Evolutionary conservation across 495 filamentous ascomycete genomes (phyloP), one percentile per base, ranked within the genome.

Genomic region (Penicillium antarcticum): DNA sequence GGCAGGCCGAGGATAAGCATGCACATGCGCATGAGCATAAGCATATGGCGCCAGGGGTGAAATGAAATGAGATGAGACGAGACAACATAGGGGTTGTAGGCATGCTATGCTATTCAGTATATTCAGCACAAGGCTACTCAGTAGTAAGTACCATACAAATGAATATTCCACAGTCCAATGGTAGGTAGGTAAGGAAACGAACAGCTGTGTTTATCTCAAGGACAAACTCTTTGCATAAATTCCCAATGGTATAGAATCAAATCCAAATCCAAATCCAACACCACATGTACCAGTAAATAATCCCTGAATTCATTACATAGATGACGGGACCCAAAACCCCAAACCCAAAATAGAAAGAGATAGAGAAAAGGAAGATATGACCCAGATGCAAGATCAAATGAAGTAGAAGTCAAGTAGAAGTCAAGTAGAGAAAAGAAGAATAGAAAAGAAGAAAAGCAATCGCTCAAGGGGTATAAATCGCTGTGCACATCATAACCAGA

Each of bases 401-500:
- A 23, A 23, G n/a, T n/a, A n/a, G n/a, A n/a, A n/a, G n/a, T n/a
- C 21, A 23, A 23, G 9, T 29, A 29, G 8, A 29, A 29, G 26
- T 29, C 26, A 40, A 5, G 8, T 9, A 32, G 21, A 31, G 19
- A 40, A 32, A 31, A 32, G 8, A 21, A 39, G 1, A 31, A 32
- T n/a, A 10, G n/a, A 29, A 35, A 37, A 10, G 47, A 55, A 55
- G 47, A 69, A 60, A 62, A 57, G 48, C 65, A 64, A 56, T 56
- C 62, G 62, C 65, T 68, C 57, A 68, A 65, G 62, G 65, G 65
- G 65, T 68, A 68, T 68, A 68, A 34, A 55, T 64, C 65, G 62
- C 63, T 58, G 66, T 62, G 61, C 57, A 62, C 55, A 69, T 74
- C 70, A 77, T 71, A 77, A 71, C 80, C 80, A 92, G 52, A 99